Base-by-base conservation (phyloP, 2,329 filamentous ascomycete genomes). In the Colletotrichum somersetense region DNA sequence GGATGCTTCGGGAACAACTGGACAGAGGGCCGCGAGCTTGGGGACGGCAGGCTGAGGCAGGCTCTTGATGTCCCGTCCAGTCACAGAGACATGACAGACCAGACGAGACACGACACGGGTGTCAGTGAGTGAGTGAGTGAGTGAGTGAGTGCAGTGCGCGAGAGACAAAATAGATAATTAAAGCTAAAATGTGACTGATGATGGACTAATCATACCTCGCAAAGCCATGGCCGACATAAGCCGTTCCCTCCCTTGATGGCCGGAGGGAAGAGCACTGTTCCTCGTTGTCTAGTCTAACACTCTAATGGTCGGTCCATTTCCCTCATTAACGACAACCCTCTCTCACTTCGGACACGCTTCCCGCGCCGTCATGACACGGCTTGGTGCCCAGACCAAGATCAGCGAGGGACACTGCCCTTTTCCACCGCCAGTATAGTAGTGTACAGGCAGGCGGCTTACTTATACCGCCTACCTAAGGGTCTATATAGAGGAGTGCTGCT, bases 281-380 rank as follows among this genome's bases (percentile, higher is more conserved):
- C 26, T 63, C 66, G 20, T n/a, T n/a, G 12, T 23, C 50, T 23
- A 40, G 12, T 23, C 50, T 23, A 40, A 1, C 58, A 48, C 50
- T 64, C 35, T 57, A 46, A 58, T 40, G 42, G 50, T 3, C 40
- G 42, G 50, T 2, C 11, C 10, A 30, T 53, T 63, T 59, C 38
- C 63, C 65, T 72, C 65, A 72, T 68, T 58, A 68, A 52, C 64
- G 65, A 72, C 65, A 14, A 62, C 53, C 58, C 30, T 46, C 53
- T 63, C 53, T 63, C 52, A 20, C 44, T 44, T 18, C 20, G 16
- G 50, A 53, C 58, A 63, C 53, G 58, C 64, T 67, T 62, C 50
- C 23, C 18, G 42, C 33, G 2, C 35, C 26, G 1, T 44, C 44
- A 2, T 33, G 12, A 33, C 35, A 58, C 44, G 10, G 44, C 6